A percentile compares a stretch with the other conserved stretches of the same genome.
Conservation (phyloP, 202 grass and related monocot species). For the Bolboschoenoplectus hybrid region DNA sequence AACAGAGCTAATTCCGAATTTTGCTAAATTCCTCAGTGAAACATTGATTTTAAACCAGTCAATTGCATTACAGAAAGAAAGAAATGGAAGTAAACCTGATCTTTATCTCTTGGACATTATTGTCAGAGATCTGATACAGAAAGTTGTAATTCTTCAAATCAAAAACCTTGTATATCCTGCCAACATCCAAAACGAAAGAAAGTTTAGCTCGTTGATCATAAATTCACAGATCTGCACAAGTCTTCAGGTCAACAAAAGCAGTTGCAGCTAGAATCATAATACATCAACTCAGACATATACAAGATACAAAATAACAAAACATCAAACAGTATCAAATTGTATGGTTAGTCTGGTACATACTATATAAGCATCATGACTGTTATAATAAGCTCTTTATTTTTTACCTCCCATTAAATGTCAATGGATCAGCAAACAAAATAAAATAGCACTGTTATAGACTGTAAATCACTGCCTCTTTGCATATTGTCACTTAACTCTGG, state of each 20-base stretch:
- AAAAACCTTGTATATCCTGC: constrained; percentile 93
- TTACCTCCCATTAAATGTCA: neutral
- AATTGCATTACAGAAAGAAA: neutral
- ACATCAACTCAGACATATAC: neutral
- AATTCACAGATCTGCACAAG: neutral
- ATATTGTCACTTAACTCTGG: neutral
- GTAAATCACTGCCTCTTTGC: neutral
- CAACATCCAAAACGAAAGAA: constrained; percentile 34
- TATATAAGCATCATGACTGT: neutral
- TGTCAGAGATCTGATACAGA: constrained; percentile 86
- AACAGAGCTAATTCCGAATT: neutral
- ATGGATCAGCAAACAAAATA: neutral
- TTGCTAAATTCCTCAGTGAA: neutral
- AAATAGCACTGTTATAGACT: neutral
- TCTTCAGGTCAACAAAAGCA: neutral
- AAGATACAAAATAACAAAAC: neutral
- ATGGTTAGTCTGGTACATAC: neutral
- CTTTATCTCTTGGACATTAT: constrained; percentile 90
- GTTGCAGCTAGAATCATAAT: neutral
- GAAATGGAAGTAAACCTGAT: constrained; percentile 63
- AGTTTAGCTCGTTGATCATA: neutral
- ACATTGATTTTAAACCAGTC: neutral
- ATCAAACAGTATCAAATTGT: neutral
- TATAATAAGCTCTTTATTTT: neutral
- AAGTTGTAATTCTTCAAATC: constrained; percentile 96